Conservation (phyloP, 2,329 filamentous ascomycete species). For the Microsporum audouinii region DNA sequence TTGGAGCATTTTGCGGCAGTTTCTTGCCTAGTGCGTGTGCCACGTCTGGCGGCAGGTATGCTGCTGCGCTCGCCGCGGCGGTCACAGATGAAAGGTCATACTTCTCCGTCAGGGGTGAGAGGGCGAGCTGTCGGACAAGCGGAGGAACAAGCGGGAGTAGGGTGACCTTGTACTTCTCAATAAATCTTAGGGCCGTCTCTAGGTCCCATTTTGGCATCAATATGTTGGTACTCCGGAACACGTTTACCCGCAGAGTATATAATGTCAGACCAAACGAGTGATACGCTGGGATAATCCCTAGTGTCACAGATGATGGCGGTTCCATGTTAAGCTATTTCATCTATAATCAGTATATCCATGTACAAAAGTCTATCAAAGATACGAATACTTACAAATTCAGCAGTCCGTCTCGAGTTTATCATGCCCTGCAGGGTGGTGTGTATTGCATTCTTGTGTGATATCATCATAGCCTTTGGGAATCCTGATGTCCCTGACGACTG, state of each 20-base stretch:
- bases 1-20: slow-evolving; percentile 6
- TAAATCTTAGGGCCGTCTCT: slow-evolving; percentile 9
- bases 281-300: slow-evolving; percentile 8
- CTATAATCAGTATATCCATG: not conserved
- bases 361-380: not conserved
- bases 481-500: slow-evolving; percentile 12
- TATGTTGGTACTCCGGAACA: slow-evolving; percentile 7
- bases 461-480: slow-evolving; percentile 13
- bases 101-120: slow-evolving; percentile 9
- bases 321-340: slow-evolving; percentile 3
- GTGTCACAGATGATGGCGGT: not conserved
- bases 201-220: slow-evolving; percentile 12
- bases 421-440: slow-evolving; percentile 9
- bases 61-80: slow-evolving; percentile 8
- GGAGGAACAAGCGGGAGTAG: slow-evolving; percentile 11
- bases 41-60: slow-evolving; percentile 10
- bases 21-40: slow-evolving; percentile 9
- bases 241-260: slow-evolving; percentile 9
- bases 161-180: slow-evolving; percentile 10
- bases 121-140: slow-evolving; percentile 10
- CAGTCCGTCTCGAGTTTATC: slow-evolving; percentile 4
- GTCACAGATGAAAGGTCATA: slow-evolving; percentile 10
- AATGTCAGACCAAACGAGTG: slow-evolving; percentile 11
- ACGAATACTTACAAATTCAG: slow-evolving; percentile 7
- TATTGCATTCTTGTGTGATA: slow-evolving; percentile 13